Evolutionary conservation across 1,139 yeast genomes (phyloP).

Genomic region (Sugiyamaella sp.): DNA sequence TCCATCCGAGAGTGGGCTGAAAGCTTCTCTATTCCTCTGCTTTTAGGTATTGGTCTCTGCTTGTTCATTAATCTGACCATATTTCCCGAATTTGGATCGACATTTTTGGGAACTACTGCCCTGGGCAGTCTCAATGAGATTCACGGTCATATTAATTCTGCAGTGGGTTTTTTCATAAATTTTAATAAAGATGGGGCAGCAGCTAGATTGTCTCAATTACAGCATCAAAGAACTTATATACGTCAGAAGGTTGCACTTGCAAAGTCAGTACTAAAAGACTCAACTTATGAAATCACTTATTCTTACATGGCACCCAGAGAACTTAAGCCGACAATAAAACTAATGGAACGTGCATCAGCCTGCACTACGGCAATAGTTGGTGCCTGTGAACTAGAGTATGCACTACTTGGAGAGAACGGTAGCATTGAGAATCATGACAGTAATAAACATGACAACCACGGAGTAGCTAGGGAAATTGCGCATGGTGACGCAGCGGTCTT

Average conservation of each 20-base stretch:
- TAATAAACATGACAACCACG: background rate
- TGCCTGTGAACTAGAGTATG: slow-evolving; percentile 52
- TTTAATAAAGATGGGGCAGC: slow-evolving; percentile 30
- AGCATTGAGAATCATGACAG: background rate
- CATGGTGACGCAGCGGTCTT: slow-evolving; percentile 44
- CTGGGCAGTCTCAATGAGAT: slow-evolving; percentile 47
- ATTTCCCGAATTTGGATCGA: slow-evolving; percentile 56
- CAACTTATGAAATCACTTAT: slow-evolving; percentile 52
- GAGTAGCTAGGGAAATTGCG: slow-evolving; percentile 42
- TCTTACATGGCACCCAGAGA: slow-evolving; percentile 51
- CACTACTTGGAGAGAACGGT: slow-evolving; percentile 37
- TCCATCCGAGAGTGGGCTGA: slow-evolving; percentile 40
- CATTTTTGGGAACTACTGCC: slow-evolving; percentile 50
- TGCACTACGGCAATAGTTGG: slow-evolving; percentile 50
- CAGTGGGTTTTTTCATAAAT: slow-evolving; percentile 46
- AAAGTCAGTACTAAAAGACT: slow-evolving; percentile 49
- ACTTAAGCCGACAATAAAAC: slow-evolving; percentile 44
- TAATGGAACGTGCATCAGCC: slow-evolving; percentile 41
- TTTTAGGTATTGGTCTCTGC: slow-evolving; percentile 50
- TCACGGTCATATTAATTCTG: slow-evolving; percentile 45
- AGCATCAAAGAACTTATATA: slow-evolving; percentile 36
- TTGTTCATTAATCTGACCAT: slow-evolving; percentile 47
- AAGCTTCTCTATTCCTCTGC: slow-evolving; percentile 48
- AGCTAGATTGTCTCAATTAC: slow-evolving; percentile 23
- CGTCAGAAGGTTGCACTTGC: slow-evolving; percentile 44